phyloP scores from a whole-genome alignment of 345 rosid genomes.

The Eucalyptus leucophloia region DNA sequence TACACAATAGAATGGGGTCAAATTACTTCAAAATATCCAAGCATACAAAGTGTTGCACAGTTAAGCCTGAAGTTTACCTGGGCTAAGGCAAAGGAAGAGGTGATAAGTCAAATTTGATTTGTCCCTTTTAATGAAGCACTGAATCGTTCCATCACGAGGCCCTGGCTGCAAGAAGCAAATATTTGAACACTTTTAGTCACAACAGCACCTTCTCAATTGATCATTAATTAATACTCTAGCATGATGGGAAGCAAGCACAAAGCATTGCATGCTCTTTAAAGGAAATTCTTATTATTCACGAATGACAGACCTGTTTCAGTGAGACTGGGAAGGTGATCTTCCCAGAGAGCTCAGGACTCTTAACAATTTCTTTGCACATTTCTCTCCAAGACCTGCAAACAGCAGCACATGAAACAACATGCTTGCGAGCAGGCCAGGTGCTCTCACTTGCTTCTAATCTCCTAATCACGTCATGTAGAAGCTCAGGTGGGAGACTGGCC shows the following conservation, averaged over 20 bases:
- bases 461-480: slow-evolving; percentile 79
- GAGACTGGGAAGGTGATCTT: slow-evolving; percentile 95
- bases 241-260: background rate
- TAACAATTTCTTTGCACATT: slow-evolving; percentile 92
- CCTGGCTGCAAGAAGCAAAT: slow-evolving; percentile 59
- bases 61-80: slow-evolving; percentile 36
- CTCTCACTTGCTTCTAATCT: slow-evolving; percentile 91
- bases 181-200: background rate
- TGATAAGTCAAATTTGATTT: slow-evolving; percentile 84
- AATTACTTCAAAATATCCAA: background rate
- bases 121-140: slow-evolving; percentile 93
- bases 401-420: slow-evolving; percentile 95
- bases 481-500: slow-evolving; percentile 93
- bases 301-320: slow-evolving; percentile 55
- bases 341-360: slow-evolving; percentile 71
- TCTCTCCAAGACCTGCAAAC: slow-evolving; percentile 97
- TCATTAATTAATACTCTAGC: background rate
- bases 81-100: slow-evolving; percentile 89
- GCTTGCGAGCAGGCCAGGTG: slow-evolving; percentile 79
- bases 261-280: background rate
- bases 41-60: background rate
- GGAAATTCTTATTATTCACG: background rate
- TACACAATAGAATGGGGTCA: background rate
- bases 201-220: background rate
- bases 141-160: slow-evolving; percentile 70